These are phyloP conservation scores for Shiraia sp. DNA, from an alignment of 2,329 filamentous ascomycete species.

Conservation along the genomic window DNA sequence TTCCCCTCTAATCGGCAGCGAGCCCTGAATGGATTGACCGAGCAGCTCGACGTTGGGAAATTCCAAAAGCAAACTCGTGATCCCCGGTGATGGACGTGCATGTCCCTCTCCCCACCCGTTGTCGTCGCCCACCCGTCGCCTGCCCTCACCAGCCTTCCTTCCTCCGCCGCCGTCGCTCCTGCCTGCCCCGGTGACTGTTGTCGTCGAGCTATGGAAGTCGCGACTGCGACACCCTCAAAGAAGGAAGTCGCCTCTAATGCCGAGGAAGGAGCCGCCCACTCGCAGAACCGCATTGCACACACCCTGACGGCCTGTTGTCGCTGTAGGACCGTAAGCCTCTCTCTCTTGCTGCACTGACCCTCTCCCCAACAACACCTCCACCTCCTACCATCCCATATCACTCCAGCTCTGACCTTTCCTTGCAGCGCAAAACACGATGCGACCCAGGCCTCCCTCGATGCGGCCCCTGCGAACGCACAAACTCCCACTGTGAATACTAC, in stretches of 20 bases:
- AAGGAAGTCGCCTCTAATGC: slow-evolving; percentile 24
- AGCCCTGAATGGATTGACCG: slow-evolving; percentile 10
- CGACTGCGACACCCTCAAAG: slow-evolving; percentile 20
- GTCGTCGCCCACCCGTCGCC: slow-evolving; percentile 14
- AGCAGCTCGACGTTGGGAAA: slow-evolving; percentile 21
- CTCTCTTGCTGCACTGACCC: neutral
- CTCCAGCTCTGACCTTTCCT: too few relatives aligned
- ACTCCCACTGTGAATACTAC: slow-evolving; percentile 91
- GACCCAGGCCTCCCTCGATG: slow-evolving; percentile 91
- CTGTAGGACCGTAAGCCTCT: slow-evolving; percentile 69
- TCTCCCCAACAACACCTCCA: slow-evolving; percentile 12
- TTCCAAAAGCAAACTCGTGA: too few relatives aligned
- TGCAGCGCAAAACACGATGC: slow-evolving; percentile 95
- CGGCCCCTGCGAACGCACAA: slow-evolving; percentile 87
- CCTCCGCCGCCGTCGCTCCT: slow-evolving; percentile 6
- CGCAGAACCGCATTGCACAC: slow-evolving; percentile 67
- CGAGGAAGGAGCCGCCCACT: slow-evolving; percentile 22
- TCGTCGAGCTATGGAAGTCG: slow-evolving; percentile 25
- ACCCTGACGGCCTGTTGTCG: slow-evolving; percentile 80
- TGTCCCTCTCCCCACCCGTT: slow-evolving; percentile 22
- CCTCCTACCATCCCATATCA: too few relatives aligned
- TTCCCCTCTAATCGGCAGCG: too few relatives aligned
- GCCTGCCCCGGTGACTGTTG: slow-evolving; percentile 13
- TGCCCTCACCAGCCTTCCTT: slow-evolving; percentile 11
- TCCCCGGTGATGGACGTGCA: slow-evolving; percentile 25